These are phyloP conservation scores for Arctium minus DNA, from an alignment of 129 eudicot species.

Conservation along the genomic window DNA sequence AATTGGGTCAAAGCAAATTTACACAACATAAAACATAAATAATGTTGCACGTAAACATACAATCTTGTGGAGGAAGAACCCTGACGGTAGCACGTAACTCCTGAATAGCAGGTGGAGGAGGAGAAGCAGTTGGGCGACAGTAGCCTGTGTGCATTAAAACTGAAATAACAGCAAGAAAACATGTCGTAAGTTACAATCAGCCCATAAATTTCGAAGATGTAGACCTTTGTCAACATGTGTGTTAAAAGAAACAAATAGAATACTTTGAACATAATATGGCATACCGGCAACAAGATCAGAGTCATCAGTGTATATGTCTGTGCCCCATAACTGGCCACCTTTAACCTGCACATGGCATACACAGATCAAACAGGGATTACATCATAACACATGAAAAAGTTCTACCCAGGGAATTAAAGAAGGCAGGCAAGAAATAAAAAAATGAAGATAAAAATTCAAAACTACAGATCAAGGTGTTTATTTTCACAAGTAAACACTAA, in stretches of 20 bases:
- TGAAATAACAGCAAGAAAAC: conserved; percentile 9
- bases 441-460: background rate
- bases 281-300: conserved; percentile 99
- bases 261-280: background rate
- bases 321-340: conserved; percentile 99
- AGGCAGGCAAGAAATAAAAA: background rate
- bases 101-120: conserved; percentile 83
- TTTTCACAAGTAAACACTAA: background rate
- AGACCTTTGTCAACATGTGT: background rate
- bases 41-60: conserved; percentile 42
- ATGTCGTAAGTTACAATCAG: background rate
- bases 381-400: background rate
- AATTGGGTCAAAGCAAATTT: background rate
- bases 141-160: conserved; percentile 99
- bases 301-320: conserved; percentile 95
- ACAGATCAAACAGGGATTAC: conserved; percentile 1
- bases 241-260: background rate
- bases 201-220: background rate
- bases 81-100: conserved; percentile 85
- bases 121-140: conserved; percentile 93
- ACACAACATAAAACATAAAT: background rate
- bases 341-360: conserved; percentile 65
- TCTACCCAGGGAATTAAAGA: background rate
- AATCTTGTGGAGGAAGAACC: conserved; percentile 87
- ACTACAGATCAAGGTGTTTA: background rate